Conservation (phyloP, 441 rosid genomes). For the Pelargonium cotyledonis region DNA sequence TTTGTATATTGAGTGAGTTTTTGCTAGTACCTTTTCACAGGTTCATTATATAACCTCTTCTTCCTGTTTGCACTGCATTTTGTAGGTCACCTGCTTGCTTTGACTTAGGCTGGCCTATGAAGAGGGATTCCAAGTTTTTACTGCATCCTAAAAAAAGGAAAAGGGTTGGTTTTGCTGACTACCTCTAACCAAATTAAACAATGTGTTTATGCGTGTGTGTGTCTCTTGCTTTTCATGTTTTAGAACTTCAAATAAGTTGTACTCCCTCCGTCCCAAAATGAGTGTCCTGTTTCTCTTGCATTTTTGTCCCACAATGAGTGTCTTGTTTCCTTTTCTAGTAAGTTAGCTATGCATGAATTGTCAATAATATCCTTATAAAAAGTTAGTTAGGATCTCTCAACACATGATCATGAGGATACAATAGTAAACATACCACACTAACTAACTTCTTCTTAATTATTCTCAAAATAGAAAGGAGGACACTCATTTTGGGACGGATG, state of each 20-base stretch:
- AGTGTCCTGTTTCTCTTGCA: too few species aligned
- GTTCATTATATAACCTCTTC: slow-evolving; percentile 15
- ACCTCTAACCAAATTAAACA: slow-evolving; percentile 3
- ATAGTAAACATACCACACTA: too few species aligned
- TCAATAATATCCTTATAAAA: too few species aligned
- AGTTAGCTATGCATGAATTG: too few species aligned
- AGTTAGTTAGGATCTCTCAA: too few species aligned
- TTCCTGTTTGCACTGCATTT: slow-evolving; percentile 9
- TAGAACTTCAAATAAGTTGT: neutral
- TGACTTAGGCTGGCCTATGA: slow-evolving; percentile 85
- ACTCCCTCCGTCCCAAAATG: too few species aligned
- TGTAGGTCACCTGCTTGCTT: slow-evolving; percentile 95
- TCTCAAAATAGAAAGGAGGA: too few species aligned
- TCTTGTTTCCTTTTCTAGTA: too few species aligned
- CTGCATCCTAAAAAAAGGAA: slow-evolving; percentile 52
- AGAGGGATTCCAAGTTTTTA: slow-evolving; percentile 51
- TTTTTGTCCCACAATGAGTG: too few species aligned
- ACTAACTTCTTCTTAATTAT: too few species aligned
- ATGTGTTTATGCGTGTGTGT: neutral
- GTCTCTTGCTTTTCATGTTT: neutral
- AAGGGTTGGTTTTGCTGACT: slow-evolving; percentile 52
- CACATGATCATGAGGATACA: too few species aligned
- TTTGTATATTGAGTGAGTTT: slow-evolving; percentile 32
- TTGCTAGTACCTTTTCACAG: slow-evolving; percentile 2
- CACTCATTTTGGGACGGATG: too few species aligned